Conservation (phyloP, 805 yeast genomes). For the Saccharomyces paradoxus region DNA sequence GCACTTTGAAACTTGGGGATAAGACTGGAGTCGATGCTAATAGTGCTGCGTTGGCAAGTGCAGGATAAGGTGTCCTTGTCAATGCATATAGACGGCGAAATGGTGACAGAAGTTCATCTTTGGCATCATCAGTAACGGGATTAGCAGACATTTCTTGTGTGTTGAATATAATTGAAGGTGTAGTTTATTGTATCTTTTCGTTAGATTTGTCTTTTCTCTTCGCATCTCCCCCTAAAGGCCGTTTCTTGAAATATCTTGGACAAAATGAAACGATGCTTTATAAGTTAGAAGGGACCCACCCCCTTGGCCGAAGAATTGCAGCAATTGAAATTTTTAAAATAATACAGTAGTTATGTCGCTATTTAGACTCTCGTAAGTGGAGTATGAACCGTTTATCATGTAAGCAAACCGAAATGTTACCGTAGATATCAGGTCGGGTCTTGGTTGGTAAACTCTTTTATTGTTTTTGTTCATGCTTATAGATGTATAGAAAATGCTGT, state of each 20-base stretch:
- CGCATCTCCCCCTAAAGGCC: background rate
- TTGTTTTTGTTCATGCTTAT: background rate
- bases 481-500: background rate
- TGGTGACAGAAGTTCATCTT: constrained; percentile 4
- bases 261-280: background rate
- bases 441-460: background rate
- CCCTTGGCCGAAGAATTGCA: background rate
- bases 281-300: background rate
- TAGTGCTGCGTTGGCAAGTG: constrained; percentile 34
- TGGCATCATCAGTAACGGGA: background rate
- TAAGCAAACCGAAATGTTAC: background rate
- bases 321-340: background rate
- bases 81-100: constrained; percentile 20
- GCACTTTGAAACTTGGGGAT: constrained; percentile 21
- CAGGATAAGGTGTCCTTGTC: constrained; percentile 40
- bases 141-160: background rate
- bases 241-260: background rate
- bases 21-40: constrained; percentile 34
- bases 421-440: background rate
- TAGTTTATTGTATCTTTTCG: background rate
- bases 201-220: background rate
- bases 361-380: background rate
- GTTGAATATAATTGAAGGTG: background rate
- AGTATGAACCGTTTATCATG: background rate
- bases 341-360: background rate